These are phyloP conservation scores for Ogataea corticis DNA, from an alignment of 805 yeast species.

Conservation along the genomic window DNA sequence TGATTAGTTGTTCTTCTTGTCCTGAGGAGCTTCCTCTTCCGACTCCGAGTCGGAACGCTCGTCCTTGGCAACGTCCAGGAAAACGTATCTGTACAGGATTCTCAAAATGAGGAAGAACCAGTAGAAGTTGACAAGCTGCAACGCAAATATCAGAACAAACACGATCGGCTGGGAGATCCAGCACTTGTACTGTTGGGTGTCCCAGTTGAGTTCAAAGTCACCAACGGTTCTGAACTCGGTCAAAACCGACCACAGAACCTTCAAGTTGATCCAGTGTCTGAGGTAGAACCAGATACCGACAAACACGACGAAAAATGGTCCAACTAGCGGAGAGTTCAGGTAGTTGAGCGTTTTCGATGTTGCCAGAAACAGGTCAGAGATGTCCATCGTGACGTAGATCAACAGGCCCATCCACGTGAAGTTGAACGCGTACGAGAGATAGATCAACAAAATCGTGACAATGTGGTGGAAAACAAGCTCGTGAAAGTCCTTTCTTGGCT, in stretches of 20 bases:
- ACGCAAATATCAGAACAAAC: slow-evolving; percentile 69
- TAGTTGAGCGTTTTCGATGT: slow-evolving; percentile 85
- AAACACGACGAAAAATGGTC: slow-evolving; percentile 69
- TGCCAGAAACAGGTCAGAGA: slow-evolving; percentile 87
- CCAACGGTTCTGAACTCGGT: slow-evolving; percentile 90
- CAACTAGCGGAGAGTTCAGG: slow-evolving; percentile 63
- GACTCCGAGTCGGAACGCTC: slow-evolving; percentile 88
- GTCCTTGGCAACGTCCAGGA: slow-evolving; percentile 64
- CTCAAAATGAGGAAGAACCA: slow-evolving; percentile 86
- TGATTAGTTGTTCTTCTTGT: slow-evolving; percentile 21
- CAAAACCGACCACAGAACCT: slow-evolving; percentile 77
- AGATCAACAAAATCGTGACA: slow-evolving; percentile 83
- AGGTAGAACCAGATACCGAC: slow-evolving; percentile 78
- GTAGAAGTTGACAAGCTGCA: slow-evolving; percentile 82
- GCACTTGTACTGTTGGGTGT: slow-evolving; percentile 92
- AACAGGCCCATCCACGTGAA: slow-evolving; percentile 95
- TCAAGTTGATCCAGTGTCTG: slow-evolving; percentile 83
- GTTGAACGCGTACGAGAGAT: slow-evolving; percentile 88
- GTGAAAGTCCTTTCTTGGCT: slow-evolving; percentile 90
- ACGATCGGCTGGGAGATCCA: slow-evolving; percentile 93
- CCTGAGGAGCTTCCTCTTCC: slow-evolving; percentile 40
- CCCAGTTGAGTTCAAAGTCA: slow-evolving; percentile 76
- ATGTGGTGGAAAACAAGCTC: slow-evolving; percentile 93
- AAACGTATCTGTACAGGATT: slow-evolving; percentile 66
- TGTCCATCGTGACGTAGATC: slow-evolving; percentile 92